phyloP scores from a whole-genome alignment of 2,329 filamentous ascomycete species.

The Macrophomina tecta region DNA sequence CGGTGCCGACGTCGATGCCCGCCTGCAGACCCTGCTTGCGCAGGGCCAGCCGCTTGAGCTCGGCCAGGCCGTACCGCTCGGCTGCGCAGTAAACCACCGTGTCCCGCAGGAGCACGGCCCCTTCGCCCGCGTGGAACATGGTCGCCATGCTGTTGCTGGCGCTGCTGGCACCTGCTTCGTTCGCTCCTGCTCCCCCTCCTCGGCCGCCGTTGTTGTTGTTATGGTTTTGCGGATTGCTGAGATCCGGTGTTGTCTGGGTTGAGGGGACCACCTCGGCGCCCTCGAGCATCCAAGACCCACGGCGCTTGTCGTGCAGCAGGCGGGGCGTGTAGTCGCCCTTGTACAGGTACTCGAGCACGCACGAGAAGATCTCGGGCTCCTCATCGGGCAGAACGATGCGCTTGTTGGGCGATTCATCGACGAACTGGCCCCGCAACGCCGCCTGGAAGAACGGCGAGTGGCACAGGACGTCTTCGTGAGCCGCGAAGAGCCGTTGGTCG shows the following conservation, averaged over 20 bases:
- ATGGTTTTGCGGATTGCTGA: slow-evolving; percentile 51
- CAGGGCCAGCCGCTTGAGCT: slow-evolving; percentile 88
- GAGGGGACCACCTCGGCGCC: slow-evolving; percentile 56
- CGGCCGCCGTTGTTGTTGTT: slow-evolving; percentile 61
- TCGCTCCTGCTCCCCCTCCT: slow-evolving; percentile 13
- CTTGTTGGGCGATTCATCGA: slow-evolving; percentile 67
- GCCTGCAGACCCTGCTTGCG: slow-evolving; percentile 94
- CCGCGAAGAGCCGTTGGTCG: slow-evolving; percentile 89
- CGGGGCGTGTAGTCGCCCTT: slow-evolving; percentile 95
- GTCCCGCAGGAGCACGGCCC: slow-evolving; percentile 82
- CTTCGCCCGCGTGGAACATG: slow-evolving; percentile 76
- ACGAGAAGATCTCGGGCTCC: slow-evolving; percentile 92
- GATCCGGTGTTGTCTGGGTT: slow-evolving; percentile 56
- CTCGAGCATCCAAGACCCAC: slow-evolving; percentile 89
- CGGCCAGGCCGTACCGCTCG: slow-evolving; percentile 87
- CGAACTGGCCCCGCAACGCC: slow-evolving; percentile 73
- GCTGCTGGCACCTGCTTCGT: slow-evolving; percentile 44
- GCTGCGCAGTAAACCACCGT: slow-evolving; percentile 94
- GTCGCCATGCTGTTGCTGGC: slow-evolving; percentile 67
- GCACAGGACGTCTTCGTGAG: slow-evolving; percentile 89
- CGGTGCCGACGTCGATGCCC: slow-evolving; percentile 89
- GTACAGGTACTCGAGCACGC: slow-evolving; percentile 94
- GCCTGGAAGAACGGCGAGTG: slow-evolving; percentile 84
- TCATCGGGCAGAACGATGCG: slow-evolving; percentile 78
- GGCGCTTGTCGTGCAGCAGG: slow-evolving; percentile 83